These are phyloP conservation scores for Mortierella sp. DNA, from an alignment of 371 early-diverging fungal genomes.

Conservation along the genomic window DNA sequence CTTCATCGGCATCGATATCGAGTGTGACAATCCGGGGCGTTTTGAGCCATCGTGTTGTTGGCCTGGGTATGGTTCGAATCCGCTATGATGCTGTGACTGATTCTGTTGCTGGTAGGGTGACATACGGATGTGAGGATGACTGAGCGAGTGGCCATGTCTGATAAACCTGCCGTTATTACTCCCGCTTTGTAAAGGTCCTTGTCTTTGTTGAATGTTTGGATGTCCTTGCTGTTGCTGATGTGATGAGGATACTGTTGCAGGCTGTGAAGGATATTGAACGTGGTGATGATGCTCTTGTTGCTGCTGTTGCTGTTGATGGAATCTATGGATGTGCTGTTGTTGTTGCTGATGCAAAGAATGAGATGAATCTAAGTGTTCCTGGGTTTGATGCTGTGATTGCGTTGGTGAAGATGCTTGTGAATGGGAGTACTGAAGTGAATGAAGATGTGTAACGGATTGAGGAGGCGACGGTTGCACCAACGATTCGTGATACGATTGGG, in stretches of 20 bases:
- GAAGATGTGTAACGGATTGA: background rate
- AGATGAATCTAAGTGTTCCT: constrained; percentile 4
- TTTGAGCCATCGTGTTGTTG: constrained; percentile 8
- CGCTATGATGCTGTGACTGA: background rate
- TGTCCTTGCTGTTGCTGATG: background rate
- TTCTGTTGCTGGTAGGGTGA: constrained; percentile 13
- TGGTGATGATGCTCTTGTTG: constrained; percentile 9
- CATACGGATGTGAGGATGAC: constrained; percentile 18
- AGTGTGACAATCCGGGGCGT: background rate
- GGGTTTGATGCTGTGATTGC: background rate
- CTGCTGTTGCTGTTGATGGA: constrained; percentile 24
- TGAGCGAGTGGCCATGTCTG: constrained; percentile 14
- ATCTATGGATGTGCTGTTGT: constrained; percentile 16
- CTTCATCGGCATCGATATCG: constrained; percentile 19
- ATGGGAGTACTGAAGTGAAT: background rate
- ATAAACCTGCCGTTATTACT: background rate
- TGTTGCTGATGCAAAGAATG: constrained; percentile 25
- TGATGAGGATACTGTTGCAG: background rate
- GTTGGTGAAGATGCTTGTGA: constrained; percentile 4
- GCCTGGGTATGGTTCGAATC: background rate
- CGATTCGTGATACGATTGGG: constrained; percentile 5
- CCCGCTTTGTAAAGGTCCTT: background rate
- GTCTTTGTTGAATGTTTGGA: constrained; percentile 15
- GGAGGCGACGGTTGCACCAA: background rate
- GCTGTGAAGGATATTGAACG: constrained; percentile 3